Base-by-base conservation (phyloP, 2,329 filamentous ascomycete species). In the Fusarium sp. region DNA sequence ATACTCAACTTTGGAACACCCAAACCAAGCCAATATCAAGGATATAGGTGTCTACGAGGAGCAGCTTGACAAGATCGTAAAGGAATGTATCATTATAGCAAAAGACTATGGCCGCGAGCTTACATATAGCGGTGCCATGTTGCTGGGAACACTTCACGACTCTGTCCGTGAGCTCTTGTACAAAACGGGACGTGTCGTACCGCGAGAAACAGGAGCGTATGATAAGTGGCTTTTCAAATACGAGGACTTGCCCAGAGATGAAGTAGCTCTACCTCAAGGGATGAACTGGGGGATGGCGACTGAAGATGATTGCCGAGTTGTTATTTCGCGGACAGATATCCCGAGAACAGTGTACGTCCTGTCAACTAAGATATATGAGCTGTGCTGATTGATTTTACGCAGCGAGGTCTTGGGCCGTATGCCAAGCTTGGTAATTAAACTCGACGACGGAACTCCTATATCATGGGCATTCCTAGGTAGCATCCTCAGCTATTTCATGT, bases 391-490 rank as follows among this genome's bases (percentile, higher is more conserved):
- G 42, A 10, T 40, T 10, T 14, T 4, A 19, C 28, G 14, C 32
- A 83, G 81, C 64, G 75, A 80, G 11, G 84, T 77, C 14, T 74
- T 85, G 24, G 69, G 77, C 58, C 73, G 74, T 21, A 77, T 85
- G 40, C 84, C 84, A 4, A 86, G 80, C 62, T 74, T 81, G 36
- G 78, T 81, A 2, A 76, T 88, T 20, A 82, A 83, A 51, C 73
- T 80, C 0, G 71, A 76, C 2, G 80, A 84, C 19, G 82, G 80
- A 2, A 83, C 78, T 2, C 82, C 85, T 0, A 77, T 92, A 7
- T 87, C 89, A 0, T 93, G 90, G 90, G 85, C 84, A 0, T 91
- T 92, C 49, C 73, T 87, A 6, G 82, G 83, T 81, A 55, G 26
- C 8, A 1, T 19, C 5, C 3, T 47, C 5, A 1, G 20, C 15